Base-by-base conservation (phyloP, 1,139 yeast genomes). In the Lodderomyces metapsilosis region DNA sequence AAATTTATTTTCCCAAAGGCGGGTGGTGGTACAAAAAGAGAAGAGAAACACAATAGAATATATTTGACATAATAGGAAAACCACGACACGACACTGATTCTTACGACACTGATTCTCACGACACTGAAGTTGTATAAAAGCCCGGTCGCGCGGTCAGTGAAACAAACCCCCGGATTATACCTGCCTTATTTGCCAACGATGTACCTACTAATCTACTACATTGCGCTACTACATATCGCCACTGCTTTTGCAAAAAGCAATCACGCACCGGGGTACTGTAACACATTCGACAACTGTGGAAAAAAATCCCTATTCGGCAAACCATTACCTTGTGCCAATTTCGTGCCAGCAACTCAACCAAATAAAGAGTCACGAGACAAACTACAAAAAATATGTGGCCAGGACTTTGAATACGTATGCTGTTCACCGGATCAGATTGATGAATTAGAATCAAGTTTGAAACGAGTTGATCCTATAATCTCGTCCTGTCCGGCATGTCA, bases 401-500 rank as follows among this genome's bases (percentile, higher is more conserved):
- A 68, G 1, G 76, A 75, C 30, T 87, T 88, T 76, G 63, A 65
- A 3, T 48, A 51, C 6, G 65, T 71, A n/a, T 73, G 78, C 50
- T 73, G 78, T 49, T 61, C 74, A 0, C 51, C 58, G 22, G 64
- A 57, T 21, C 78, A 73, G 47, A 49, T 72, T 16, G 40, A 49
- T 9, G 54, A 53, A 17, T 58, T 72, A 44, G 68, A 68, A 42
- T 49, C 64, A 34, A 86, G 83, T 56, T 65, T 92, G 44, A 79
- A 82, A 51, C 80, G 80, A 48, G 96, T 86, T 0, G 94, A 85
- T 46, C 80, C 88, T 0, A 63, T 92, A 32, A 84, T 92, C 33
- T 79, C 95, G 18, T 86, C 96, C 4, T 92, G 98, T 59, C 98
- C 98, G 1, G 98, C 98, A 0, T 92, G 98, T 60, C 74, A 78